Base-by-base conservation (phyloP, 768 basidiomycete genomes). In the Pisolithus marmoratus region DNA sequence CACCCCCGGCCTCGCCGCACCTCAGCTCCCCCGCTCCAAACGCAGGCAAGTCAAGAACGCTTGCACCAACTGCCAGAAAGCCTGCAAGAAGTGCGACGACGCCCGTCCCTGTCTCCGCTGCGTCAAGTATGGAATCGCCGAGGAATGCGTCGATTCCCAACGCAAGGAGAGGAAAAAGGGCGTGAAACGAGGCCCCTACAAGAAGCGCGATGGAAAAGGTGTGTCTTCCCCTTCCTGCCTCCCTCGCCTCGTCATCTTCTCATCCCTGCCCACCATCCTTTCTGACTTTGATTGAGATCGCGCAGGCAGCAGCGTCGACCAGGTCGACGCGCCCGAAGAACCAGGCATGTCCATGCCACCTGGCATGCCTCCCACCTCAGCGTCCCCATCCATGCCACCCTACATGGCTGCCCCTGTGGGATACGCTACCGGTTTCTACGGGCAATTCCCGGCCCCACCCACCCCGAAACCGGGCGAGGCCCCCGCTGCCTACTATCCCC, bases 131-230 rank as follows among this genome's bases (percentile, higher is more conserved):
- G 91, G 90, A 61, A 79, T 88, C 57, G 78, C 83, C 45, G 88
- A 92, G 63, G 86, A 87, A 63, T 96, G 94, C 64, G 74, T 90
- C 58, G 89, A 94, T 72, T 93, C 92, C 27, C 84, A 88, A 68
- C 79, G 93, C 67, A 95, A 94, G 74, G 92, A 95, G 72, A 80
- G 92, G 63, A 90, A 89, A 69, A 90, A 88, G 66, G 88, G 88
- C 58, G 78, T 89, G 59, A 91, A 90, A 75, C 74, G 88, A 63
- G 88, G 88, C 42, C 89, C 89, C 70, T 91, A 91, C 85, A 90
- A 90, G 89, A 91, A 90, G 83, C 87, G 87, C 83, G 87, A 89
- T 87, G 83, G 81, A 80, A 88, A 85, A 80, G 81, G 87, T 89
- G 65, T 70, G 83, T 70, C 56, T 65, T 57, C 48, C 64, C 63